Base-by-base conservation (phyloP, 2,329 filamentous ascomycete genomes). In the Phoma sp. region DNA sequence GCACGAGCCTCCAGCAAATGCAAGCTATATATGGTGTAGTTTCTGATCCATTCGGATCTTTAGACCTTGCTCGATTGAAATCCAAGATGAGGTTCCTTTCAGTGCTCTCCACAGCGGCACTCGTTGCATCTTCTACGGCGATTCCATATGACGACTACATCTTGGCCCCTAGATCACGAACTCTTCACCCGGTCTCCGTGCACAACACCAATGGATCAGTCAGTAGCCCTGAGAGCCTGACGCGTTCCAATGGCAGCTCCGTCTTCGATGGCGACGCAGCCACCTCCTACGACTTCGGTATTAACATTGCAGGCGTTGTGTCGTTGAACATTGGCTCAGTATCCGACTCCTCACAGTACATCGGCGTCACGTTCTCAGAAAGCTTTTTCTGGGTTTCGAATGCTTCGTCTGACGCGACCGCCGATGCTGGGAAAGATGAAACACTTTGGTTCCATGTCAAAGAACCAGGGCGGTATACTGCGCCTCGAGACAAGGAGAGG, bases 371-470 rank as follows among this genome's bases (percentile, higher is more conserved):
- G 2, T 80, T 76, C 51, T 73, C 74, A 2, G 77, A 79, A 47
- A 74, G 70, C 52, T 77, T 74, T 0, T 58, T 82, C 1, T 85
- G 80, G 80, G 80, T 85, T 40, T 81, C 76, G 33, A 75, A 74
- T 3, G 61, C 76, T 25, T 75, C 69, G 7, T 76, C 77, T 54
- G 82, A 84, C 64, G 78, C 78, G 1, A 82, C 78, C 0, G 74
- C 74, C 2, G 77, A 81, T 45, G 71, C 74, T 4, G 80, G 78
- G 0, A 74, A 80, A 10, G 82, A 84, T 43, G 76, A 79, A 44
- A 74, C 76, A 0, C 70, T 84, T 0, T 84, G 80, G 80, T 81
- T 83, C 49, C 65, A 74, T 7, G 62, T 75, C 2, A 72, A 74
- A 5, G 71, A 69, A 1, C 57, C 73, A 4, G 78, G 80, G 0